A percentile compares a stretch with the other conserved stretches of the same genome.
Evolutionary conservation across 352 stramenopile species (phyloP).

Genomic region (Globisporangium irregulare): DNA sequence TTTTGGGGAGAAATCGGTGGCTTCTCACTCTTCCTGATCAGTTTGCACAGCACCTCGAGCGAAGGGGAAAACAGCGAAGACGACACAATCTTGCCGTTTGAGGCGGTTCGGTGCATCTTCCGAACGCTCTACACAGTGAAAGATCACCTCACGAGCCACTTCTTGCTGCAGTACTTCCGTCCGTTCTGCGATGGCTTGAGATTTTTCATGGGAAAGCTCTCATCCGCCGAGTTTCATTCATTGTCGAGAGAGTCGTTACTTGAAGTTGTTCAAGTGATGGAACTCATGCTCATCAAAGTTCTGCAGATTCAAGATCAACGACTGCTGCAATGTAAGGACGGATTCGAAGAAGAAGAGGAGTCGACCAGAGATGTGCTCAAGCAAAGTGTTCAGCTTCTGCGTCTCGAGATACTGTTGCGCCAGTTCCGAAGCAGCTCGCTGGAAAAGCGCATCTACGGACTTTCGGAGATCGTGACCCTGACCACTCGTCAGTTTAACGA

Average conservation of each 20-base stretch:
- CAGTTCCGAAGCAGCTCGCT: conserved; percentile 56
- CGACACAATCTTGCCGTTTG: conserved; percentile 37
- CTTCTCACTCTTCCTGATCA: conserved; percentile 48
- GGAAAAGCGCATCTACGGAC: conserved; percentile 70
- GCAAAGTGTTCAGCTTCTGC: conserved; percentile 39
- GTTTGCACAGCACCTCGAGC: conserved; percentile 22
- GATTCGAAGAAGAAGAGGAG: conserved; percentile 4
- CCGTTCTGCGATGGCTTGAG: conserved; percentile 30
- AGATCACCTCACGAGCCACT: conserved; percentile 41
- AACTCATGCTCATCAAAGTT: conserved; percentile 42
- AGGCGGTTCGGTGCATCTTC: conserved; percentile 53
- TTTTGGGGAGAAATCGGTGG: conserved; percentile 51
- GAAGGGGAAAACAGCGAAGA: conserved; percentile 12
- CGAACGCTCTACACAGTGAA: conserved; percentile 59
- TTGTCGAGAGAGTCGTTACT: conserved; percentile 45
- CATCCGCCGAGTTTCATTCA: conserved; percentile 28
- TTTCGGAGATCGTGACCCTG: conserved; percentile 58
- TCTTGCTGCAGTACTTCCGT: conserved; percentile 39
- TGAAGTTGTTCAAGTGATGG: conserved; percentile 60
- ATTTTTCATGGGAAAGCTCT: conserved; percentile 26
- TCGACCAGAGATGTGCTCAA: conserved; percentile 1
- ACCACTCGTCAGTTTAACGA: conserved; percentile 44
- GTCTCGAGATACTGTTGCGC: conserved; percentile 47
- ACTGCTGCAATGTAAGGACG: neutral
- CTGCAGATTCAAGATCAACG: conserved; percentile 20